These are phyloP conservation scores for Dittrichia graveolens DNA, from an alignment of 129 eudicot genomes.

Conservation along the genomic window DNA sequence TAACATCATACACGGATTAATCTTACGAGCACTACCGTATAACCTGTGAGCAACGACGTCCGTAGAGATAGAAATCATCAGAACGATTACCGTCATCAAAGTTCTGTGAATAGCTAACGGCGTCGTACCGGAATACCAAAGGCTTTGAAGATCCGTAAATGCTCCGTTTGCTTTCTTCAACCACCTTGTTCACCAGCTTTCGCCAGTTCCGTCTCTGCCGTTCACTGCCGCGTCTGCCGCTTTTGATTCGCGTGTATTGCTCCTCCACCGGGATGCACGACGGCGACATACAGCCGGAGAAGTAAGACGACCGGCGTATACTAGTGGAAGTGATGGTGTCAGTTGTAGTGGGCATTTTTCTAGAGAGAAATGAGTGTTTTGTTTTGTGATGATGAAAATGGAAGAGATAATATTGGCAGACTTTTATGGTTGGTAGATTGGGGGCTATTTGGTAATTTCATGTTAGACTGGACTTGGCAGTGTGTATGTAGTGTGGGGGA, in stretches of 20 bases:
- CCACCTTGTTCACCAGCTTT: constrained; percentile 54
- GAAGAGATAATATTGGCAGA: constrained; percentile 22
- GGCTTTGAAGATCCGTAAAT: constrained; percentile 51
- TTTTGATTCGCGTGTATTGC: constrained; percentile 53
- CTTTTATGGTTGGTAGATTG: constrained; percentile 27
- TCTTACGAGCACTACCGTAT: constrained; percentile 2
- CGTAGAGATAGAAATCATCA: constrained; percentile 10
- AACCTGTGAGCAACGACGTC: no score
- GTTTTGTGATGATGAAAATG: constrained; percentile 6
- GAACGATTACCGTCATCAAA: constrained; percentile 64
- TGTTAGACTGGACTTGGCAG: no score
- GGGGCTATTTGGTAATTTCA: constrained; percentile 30
- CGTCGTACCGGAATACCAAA: constrained; percentile 58
- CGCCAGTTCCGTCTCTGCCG: constrained; percentile 38
- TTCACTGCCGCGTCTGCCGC: constrained; percentile 2
- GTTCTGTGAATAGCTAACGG: constrained; percentile 69
- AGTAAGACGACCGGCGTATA: constrained; percentile 25
- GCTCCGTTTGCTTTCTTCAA: constrained; percentile 57
- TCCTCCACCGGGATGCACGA: constrained; percentile 65
- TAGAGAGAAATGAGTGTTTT: background rate
- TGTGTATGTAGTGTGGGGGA: no score
- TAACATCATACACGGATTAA: background rate
- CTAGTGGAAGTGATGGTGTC: constrained; percentile 14
- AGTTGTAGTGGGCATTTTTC: constrained; percentile 29
- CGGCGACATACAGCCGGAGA: constrained; percentile 71